phyloP scores from a whole-genome alignment of 2,329 filamentous ascomycete genomes.

The Arthroderma sp. region DNA sequence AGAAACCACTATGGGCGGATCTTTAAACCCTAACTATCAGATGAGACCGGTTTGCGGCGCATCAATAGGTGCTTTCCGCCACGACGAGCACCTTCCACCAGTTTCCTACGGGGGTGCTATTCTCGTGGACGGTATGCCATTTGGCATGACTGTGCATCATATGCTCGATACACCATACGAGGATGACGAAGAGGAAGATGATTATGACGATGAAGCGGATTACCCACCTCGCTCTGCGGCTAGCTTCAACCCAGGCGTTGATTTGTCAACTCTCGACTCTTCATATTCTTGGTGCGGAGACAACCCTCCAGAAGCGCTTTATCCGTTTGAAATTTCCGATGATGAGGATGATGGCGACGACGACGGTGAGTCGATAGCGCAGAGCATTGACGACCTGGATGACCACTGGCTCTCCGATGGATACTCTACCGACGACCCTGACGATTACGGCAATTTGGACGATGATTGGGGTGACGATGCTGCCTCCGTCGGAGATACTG shows the following conservation, averaged over 20 bases:
- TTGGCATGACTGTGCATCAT: constrained; percentile 94
- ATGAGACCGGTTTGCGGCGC: constrained; percentile 68
- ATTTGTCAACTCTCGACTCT: constrained; percentile 16
- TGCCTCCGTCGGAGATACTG: constrained; percentile 56
- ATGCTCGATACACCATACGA: constrained; percentile 63
- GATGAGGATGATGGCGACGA: constrained; percentile 32
- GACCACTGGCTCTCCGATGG: constrained; percentile 35
- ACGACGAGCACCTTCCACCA: constrained; percentile 72
- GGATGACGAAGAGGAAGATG: constrained; percentile 35
- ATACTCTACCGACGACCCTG: constrained; percentile 40
- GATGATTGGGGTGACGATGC: constrained; percentile 45
- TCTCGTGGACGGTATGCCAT: constrained; percentile 68
- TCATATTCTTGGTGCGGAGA: constrained; percentile 28
- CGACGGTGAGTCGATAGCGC: constrained; percentile 26
- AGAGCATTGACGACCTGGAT: constrained; percentile 26
- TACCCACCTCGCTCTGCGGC: constrained; percentile 32
- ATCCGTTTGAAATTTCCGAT: constrained; percentile 42
- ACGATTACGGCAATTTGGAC: constrained; percentile 34
- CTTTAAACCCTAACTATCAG: constrained; percentile 62
- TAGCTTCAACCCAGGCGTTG: constrained; percentile 18
- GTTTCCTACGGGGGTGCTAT: constrained; percentile 85
- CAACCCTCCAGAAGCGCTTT: constrained; percentile 24
- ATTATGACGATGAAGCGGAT: constrained; percentile 24
- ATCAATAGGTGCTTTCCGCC: constrained; percentile 82
- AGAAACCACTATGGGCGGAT: constrained; percentile 16